Evolutionary conservation across 2,329 filamentous ascomycete species (phyloP).

Genomic region (Neonectria magnoliae): DNA sequence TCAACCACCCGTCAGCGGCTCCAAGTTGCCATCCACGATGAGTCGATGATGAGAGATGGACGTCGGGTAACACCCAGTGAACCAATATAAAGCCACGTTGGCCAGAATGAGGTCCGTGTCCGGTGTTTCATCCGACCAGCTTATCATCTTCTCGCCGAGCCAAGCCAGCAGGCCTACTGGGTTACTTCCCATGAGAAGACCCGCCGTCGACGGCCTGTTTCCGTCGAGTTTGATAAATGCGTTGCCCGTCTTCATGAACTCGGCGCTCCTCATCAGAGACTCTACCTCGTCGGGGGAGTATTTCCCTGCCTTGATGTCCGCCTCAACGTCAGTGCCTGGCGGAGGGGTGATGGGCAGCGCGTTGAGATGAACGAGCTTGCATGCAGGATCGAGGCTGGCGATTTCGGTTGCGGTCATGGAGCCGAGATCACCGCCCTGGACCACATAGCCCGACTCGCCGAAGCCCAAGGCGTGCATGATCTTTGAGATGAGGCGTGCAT

Average conservation of each 20-base stretch:
- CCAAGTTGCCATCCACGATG: background rate
- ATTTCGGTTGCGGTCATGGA: constrained; percentile 23
- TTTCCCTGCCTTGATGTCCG: constrained; percentile 10
- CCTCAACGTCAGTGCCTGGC: constrained; percentile 7
- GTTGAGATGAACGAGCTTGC: constrained; percentile 15
- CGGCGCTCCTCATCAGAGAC: background rate
- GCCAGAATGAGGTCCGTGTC: constrained; percentile 11
- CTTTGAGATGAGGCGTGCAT: constrained; percentile 10
- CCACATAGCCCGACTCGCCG: constrained; percentile 17
- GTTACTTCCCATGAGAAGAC: constrained; percentile 9
- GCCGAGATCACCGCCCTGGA: constrained; percentile 30
- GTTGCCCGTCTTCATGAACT: background rate
- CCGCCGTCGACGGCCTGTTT: constrained; percentile 9
- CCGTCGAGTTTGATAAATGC: constrained; percentile 5
- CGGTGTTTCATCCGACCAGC: constrained; percentile 12
- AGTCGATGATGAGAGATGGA: background rate
- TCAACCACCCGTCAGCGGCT: background rate
- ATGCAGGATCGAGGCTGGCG: constrained; percentile 10
- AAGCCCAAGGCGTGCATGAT: constrained; percentile 16
- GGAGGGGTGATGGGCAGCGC: constrained; percentile 1
- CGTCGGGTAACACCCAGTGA: constrained; percentile 14
- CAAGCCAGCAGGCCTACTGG: constrained; percentile 13
- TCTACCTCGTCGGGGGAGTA: constrained; percentile 11
- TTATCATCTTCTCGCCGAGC: constrained; percentile 10
- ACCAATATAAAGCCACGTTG: constrained; percentile 18